Evolutionary conservation across 2,329 filamentous ascomycete species (phyloP), one percentile per base, ranked within the genome.

Genomic region (Aaosphaeria pasadenensis): DNA sequence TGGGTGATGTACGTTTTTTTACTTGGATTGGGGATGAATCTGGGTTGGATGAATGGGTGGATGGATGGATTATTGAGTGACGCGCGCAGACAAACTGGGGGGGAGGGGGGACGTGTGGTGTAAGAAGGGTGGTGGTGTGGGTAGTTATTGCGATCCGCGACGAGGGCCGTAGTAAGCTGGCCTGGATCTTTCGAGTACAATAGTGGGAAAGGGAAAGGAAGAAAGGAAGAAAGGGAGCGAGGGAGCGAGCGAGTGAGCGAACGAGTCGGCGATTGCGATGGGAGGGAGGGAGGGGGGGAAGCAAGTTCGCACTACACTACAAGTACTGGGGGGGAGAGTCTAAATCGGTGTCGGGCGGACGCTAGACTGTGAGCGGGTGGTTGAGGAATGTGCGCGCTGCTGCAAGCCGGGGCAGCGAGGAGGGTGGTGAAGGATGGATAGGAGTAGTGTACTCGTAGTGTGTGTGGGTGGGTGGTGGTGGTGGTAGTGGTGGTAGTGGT

Each of bases 361-460:
- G 58, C 62, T 65, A 64, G 57, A 45, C 43, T 47, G 44, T 35
- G 43, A 36, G 44, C 39, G 50, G 51, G 54, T 36, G 44, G 48
- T 45, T 47, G 46, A 55, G 54, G 51, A 62, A 60, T 58, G 59
- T 49, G 60, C 57, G 33, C 33, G 51, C 53, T 38, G 44, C 47
- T 45, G 46, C 46, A 55, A 54, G 51, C 60, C 59, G 56, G 58
- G 49, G 60, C 56, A 57, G 62, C 59, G 59, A 51, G 47, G 51
- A 47, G 46, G 56, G 53, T 48, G 57, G 48, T 46, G 35, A 48
- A 9, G 33, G 9, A 36, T 9, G 33, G 33, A n/a, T 36, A n/a
- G 33, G 33, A 36, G 7, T 9, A 36, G 33, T 36, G 7, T 9
- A 36, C 9, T 36, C n/a, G 33, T 36, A 9, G 33, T 36, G 17